These are phyloP conservation scores for Phytophthora aleatoria DNA, from an alignment of 352 stramenopile species.

Conservation along the genomic window DNA sequence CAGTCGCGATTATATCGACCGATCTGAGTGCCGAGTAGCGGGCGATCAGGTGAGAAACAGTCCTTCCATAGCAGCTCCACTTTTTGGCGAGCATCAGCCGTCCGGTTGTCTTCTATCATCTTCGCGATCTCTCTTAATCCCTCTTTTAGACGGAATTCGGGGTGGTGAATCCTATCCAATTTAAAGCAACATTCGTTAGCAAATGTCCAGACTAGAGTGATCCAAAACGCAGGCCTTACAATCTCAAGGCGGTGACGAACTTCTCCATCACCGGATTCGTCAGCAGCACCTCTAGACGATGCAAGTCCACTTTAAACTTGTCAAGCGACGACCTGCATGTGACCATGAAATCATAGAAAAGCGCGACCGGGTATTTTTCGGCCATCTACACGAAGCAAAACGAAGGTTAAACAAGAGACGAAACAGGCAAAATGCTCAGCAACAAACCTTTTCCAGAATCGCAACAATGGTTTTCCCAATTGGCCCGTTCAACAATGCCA, in stretches of 20 bases:
- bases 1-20: conserved; percentile 83
- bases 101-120: conserved; percentile 60
- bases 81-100: conserved; percentile 32
- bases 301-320: conserved; percentile 52
- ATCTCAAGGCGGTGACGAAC: conserved; percentile 74
- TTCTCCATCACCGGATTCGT: conserved; percentile 82
- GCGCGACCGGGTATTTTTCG: conserved; percentile 63
- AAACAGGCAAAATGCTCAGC: background rate
- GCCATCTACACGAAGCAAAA: conserved; percentile 57
- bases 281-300: conserved; percentile 51
- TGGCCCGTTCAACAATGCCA: conserved; percentile 65
- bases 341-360: conserved; percentile 88
- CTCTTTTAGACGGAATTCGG: conserved; percentile 83
- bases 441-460: conserved; percentile 74
- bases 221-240: conserved; percentile 45
- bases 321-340: conserved; percentile 47
- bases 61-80: conserved; percentile 59
- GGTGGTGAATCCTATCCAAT: conserved; percentile 70
- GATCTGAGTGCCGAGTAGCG: conserved; percentile 60
- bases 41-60: conserved; percentile 60
- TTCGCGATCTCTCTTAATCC: conserved; percentile 69
- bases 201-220: background rate
- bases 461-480: conserved; percentile 61
- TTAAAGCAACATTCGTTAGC: conserved; percentile 16
- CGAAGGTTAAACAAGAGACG: conserved; percentile 1